Evolutionary conservation across 2,329 filamentous ascomycete genomes (phyloP).

Genomic region (Pseudocercospora musae): DNA sequence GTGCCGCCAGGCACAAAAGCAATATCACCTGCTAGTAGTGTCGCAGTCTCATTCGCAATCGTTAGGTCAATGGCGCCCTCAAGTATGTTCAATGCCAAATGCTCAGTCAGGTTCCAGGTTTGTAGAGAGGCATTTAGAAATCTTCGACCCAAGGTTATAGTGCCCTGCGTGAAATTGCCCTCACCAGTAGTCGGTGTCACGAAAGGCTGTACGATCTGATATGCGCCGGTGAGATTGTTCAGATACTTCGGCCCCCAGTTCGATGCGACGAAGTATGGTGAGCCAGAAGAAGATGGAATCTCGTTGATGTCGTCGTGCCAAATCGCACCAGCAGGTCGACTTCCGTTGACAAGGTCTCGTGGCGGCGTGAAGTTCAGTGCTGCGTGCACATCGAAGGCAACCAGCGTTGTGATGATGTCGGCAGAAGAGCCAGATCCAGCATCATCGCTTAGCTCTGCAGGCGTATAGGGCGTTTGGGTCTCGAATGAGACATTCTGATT

Average conservation of each 20-base stretch:
- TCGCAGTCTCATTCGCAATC: slow-evolving; percentile 2
- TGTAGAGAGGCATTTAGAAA: slow-evolving; percentile 23
- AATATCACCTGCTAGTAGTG: slow-evolving; percentile 3
- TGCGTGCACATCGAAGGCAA: slow-evolving; percentile 45
- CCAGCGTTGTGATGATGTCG: slow-evolving; percentile 39
- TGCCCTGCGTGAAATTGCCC: slow-evolving; percentile 45
- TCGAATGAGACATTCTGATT: slow-evolving; percentile 36
- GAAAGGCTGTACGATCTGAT: slow-evolving; percentile 47
- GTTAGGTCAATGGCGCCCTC: slow-evolving; percentile 2
- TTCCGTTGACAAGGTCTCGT: slow-evolving; percentile 43
- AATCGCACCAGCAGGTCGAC: slow-evolving; percentile 31
- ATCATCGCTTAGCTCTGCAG: slow-evolving; percentile 32
- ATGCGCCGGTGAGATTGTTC: slow-evolving; percentile 42
- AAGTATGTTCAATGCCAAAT: slow-evolving; percentile 2
- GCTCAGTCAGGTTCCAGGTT: slow-evolving; percentile 28
- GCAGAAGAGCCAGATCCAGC: slow-evolving; percentile 30
- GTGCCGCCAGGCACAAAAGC: slow-evolving; percentile 9
- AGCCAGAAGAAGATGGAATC: slow-evolving; percentile 32
- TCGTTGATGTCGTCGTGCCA: slow-evolving; percentile 38
- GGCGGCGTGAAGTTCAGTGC: slow-evolving; percentile 42
- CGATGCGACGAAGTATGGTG: slow-evolving; percentile 36
- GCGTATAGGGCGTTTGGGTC: slow-evolving; percentile 39
- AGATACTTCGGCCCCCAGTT: slow-evolving; percentile 48
- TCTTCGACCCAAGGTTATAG: slow-evolving; percentile 40
- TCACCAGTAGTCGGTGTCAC: slow-evolving; percentile 41